Conservation (phyloP, 768 basidiomycete species). For the Guyanaporus albipodus region DNA sequence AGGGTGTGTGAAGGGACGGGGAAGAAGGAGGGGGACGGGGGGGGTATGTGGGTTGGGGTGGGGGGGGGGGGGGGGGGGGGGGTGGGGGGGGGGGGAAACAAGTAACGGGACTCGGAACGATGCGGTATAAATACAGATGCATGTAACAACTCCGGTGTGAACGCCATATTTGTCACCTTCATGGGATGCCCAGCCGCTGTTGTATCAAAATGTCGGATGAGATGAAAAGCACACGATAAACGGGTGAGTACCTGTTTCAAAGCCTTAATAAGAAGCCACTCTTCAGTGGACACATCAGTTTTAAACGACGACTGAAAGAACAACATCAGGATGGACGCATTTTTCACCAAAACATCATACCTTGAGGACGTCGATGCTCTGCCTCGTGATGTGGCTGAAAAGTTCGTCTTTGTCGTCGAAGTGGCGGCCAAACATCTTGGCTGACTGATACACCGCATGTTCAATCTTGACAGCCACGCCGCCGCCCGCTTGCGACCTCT, state of each 20-base stretch:
- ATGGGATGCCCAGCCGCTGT: slow-evolving; percentile 40
- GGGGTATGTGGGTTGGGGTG: too few relatives aligned
- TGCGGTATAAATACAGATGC: slow-evolving; percentile 32
- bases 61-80: too few relatives aligned
- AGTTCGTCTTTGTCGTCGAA: slow-evolving; percentile 96
- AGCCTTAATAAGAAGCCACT: slow-evolving; percentile 89
- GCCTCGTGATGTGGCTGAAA: slow-evolving; percentile 83
- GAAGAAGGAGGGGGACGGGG: too few relatives aligned
- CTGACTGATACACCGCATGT: slow-evolving; percentile 91
- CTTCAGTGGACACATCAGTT: slow-evolving; percentile 82
- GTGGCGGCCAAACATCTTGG: slow-evolving; percentile 94
- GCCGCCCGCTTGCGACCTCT: slow-evolving; percentile 90
- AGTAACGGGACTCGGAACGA: background rate
- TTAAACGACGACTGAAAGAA: slow-evolving; percentile 71
- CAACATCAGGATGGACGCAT: slow-evolving; percentile 5
- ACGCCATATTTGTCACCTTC: slow-evolving; percentile 1
- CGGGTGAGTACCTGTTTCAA: slow-evolving; percentile 60
- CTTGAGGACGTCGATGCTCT: slow-evolving; percentile 96
- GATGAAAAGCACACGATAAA: background rate
- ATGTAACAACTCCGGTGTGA: slow-evolving; percentile 24
- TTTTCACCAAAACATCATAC: slow-evolving; percentile 32
- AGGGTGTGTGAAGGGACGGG: too few relatives aligned
- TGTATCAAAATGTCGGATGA: background rate
- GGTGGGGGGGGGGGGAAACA: too few relatives aligned
- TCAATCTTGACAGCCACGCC: slow-evolving; percentile 99